phyloP scores from a whole-genome alignment of 2,329 filamentous ascomycete genomes.

The Arthrobotrys iridis region DNA sequence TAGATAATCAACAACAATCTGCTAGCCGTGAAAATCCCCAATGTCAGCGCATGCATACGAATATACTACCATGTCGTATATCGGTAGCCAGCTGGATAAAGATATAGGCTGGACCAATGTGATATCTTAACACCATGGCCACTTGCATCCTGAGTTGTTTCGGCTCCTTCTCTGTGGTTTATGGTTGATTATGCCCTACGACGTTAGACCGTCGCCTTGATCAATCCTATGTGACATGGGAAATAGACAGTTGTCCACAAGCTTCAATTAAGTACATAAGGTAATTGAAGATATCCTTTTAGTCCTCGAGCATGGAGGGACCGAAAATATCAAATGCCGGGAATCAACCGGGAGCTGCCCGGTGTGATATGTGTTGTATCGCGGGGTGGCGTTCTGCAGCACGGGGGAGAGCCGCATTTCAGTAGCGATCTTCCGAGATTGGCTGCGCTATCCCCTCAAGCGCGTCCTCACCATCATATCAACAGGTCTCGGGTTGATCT shows the following conservation, averaged over 20 bases:
- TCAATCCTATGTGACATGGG: background rate
- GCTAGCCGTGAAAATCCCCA: background rate
- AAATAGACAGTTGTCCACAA: conserved; percentile 1
- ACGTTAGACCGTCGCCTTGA: background rate
- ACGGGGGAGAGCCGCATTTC: conserved; percentile 3
- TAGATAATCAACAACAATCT: background rate
- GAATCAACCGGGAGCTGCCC: background rate
- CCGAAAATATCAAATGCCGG: too few relatives aligned
- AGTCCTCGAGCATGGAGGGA: too few relatives aligned
- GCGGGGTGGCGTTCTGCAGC: conserved; percentile 6
- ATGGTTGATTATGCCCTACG: background rate
- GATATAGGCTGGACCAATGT: background rate
- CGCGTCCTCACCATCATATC: background rate
- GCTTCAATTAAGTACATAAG: background rate
- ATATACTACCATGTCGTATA: background rate
- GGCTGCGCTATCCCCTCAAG: background rate
- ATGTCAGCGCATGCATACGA: background rate
- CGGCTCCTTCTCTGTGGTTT: background rate
- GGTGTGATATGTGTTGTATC: background rate
- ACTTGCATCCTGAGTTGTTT: background rate
- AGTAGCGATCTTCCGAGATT: conserved; percentile 26
- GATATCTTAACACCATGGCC: background rate
- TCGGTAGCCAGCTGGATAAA: too few relatives aligned
- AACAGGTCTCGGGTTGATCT: background rate
- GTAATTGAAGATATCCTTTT: background rate